Conservation (phyloP, 495 filamentous ascomycete species). For the Rhizodiscina lignyota region DNA sequence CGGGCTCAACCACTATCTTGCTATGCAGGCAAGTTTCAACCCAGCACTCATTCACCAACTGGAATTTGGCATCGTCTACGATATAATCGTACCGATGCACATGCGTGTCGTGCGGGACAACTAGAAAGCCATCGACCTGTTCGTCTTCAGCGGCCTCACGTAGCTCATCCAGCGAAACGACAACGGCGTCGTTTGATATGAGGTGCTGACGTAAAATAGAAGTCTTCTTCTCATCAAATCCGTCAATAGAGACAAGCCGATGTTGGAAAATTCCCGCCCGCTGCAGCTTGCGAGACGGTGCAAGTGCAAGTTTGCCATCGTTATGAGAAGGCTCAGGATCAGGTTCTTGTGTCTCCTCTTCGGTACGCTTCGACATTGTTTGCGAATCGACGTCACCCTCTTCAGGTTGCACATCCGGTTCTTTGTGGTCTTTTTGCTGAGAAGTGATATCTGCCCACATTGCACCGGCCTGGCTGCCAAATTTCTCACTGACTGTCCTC, state of each 20-base stretch:
- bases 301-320: no score
- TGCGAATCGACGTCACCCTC: neutral
- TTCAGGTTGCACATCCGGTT: neutral
- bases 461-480: constrained; percentile 29
- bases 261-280: neutral
- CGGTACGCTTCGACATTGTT: no score
- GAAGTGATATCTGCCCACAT: neutral
- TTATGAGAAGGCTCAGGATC: neutral
- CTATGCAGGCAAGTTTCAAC: constrained; percentile 72
- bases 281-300: no score
- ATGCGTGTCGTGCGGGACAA: constrained; percentile 12
- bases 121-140: constrained; percentile 4
- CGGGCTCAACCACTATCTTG: constrained; percentile 47
- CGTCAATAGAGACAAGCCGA: neutral
- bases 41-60: constrained; percentile 78
- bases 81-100: constrained; percentile 10
- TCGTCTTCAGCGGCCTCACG: neutral
- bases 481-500: constrained; percentile 60
- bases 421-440: neutral
- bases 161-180: constrained; percentile 7
- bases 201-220: constrained; percentile 1
- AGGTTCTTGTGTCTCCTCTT: neutral
- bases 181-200: constrained; percentile 6
- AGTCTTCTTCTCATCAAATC: neutral
- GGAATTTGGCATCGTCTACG: constrained; percentile 17